Evolutionary conservation across 2,329 filamentous ascomycete genomes (phyloP), one percentile per base, ranked within the genome.

Genomic region (Xylaria hypoxylon): DNA sequence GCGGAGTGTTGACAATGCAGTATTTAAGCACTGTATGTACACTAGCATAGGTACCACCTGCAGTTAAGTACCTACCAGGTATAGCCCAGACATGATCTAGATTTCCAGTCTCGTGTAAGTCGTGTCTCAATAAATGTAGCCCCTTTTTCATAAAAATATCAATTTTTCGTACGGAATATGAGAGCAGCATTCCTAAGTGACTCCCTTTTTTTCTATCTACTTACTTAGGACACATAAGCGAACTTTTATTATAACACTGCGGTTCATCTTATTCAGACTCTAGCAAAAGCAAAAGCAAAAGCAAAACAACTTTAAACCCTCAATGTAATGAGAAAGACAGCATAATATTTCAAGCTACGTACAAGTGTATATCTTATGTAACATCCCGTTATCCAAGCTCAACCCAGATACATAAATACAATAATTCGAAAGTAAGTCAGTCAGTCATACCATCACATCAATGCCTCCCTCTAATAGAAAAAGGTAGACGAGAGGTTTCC

Each of bases 351-450:
- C 45, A 53, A 62, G 38, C 48, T 66, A 58, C 61, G 50, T 63
- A 67, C 57, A 62, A 24, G 35, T 64, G 40, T 65, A 59, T 52
- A 45, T 52, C 19, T 47, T 59, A 60, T 48, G 47, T 67, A 45
- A 45, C 24, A 60, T 52, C n/a, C 57, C 28, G 45, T 57, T 24
- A 57, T 57, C 55, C 50, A 57, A 59, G 11, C 50, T 56, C 55
- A 24, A 52, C 24, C 33, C 11, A 52, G 38, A 42, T 19, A 22
- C 51, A 52, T 40, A 65, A 52, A 53, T 53, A 59, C 55, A 67
- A 57, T 50, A 15, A 64, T 38, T 57, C 6, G 28, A 55, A 57
- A 52, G 56, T 47, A 56, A 44, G 35, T 45, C 24, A 52, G 44
- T n/a, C n/a, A 51, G 15, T 35, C 47, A 26, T 53, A 31, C 31